Evolutionary conservation across 805 yeast genomes (phyloP).

Genomic region (Saccharomycopsis schoenii): DNA sequence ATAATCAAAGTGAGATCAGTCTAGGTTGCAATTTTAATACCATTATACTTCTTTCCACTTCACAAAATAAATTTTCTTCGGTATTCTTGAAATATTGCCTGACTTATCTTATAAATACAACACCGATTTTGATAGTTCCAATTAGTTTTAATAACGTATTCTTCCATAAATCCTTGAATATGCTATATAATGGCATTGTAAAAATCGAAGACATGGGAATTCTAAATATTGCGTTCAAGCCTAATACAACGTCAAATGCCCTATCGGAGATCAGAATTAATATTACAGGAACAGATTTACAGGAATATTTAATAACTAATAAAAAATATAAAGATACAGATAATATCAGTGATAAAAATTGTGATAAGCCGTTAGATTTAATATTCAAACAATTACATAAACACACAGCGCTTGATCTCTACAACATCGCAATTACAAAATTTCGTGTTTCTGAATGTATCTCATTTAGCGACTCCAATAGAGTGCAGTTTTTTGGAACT

Average conservation of each 20-base stretch:
- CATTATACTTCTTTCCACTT: slow-evolving; percentile 3
- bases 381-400: neutral
- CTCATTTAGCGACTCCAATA: neutral
- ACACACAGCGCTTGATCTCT: neutral
- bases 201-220: slow-evolving; percentile 64
- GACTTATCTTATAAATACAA: neutral
- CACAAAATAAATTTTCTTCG: neutral
- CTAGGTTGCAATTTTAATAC: neutral
- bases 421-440: neutral
- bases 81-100: slow-evolving; percentile 10
- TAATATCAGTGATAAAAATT: neutral
- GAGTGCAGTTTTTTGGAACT: neutral
- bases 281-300: neutral
- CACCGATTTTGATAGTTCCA: slow-evolving; percentile 2
- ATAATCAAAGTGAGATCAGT: neutral
- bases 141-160: neutral
- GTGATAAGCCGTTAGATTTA: neutral
- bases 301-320: neutral
- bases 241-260: slow-evolving; percentile 19
- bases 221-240: slow-evolving; percentile 40
- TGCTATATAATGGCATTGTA: neutral
- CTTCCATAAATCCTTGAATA: neutral
- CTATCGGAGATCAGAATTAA: neutral
- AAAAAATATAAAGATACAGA: neutral
- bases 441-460: neutral